Evolutionary conservation across 164 flowering plant species (phyloP).

Genomic region (Aristolochia contorta): DNA sequence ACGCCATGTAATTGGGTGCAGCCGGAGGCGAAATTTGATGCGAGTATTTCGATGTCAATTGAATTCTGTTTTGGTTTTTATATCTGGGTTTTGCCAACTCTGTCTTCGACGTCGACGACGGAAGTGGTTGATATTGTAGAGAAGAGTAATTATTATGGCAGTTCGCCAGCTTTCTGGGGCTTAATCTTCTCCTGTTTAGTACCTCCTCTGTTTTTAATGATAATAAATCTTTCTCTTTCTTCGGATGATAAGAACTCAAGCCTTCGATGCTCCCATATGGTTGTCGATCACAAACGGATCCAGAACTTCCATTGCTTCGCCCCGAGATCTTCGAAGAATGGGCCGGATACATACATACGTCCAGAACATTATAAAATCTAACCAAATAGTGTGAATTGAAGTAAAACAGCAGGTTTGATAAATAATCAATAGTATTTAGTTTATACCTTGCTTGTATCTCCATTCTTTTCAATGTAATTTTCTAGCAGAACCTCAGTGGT

Average conservation of each 20-base stretch:
- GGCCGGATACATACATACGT: too few species aligned
- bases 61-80: not conserved
- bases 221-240: not conserved
- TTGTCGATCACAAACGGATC: not conserved
- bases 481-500: too few species aligned
- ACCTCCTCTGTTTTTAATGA: not conserved
- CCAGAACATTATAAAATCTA: too few species aligned
- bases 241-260: not conserved
- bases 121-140: not conserved
- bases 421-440: too few species aligned
- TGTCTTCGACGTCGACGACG: not conserved
- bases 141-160: too few species aligned
- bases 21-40: not conserved
- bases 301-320: not conserved
- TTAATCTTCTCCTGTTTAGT: not conserved
- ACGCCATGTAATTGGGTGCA: conserved; percentile 3
- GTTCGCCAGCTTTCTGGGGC: not conserved
- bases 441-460: too few species aligned
- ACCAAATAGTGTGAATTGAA: too few species aligned
- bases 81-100: not conserved
- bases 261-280: not conserved
- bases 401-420: too few species aligned
- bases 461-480: too few species aligned
- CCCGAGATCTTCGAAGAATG: not conserved
- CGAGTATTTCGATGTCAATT: not conserved